phyloP scores from a whole-genome alignment of 2,329 filamentous ascomycete species.

The Endocalyx cinctus region DNA sequence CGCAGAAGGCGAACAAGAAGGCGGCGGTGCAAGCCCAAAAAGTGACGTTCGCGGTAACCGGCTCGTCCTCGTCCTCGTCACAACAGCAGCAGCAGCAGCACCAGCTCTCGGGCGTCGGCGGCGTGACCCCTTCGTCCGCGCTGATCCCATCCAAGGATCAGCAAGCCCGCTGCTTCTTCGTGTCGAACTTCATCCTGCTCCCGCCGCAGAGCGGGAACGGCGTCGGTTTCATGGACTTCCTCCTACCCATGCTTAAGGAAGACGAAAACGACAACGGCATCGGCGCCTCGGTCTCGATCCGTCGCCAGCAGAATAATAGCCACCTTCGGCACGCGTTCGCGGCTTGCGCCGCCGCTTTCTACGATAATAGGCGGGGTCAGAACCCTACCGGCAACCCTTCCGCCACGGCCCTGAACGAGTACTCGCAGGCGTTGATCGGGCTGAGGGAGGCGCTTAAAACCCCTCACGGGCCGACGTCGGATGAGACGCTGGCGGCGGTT shows the following conservation, averaged over 20 bases:
- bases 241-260: constrained; percentile 49
- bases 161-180: constrained; percentile 54
- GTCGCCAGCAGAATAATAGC: too few relatives aligned
- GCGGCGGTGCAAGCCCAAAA: constrained; percentile 33
- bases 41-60: constrained; percentile 20
- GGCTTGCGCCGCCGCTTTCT: constrained; percentile 53
- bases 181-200: constrained; percentile 56
- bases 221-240: constrained; percentile 55
- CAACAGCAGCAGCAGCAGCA: constrained; percentile 17
- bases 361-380: constrained; percentile 48
- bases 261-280: too few relatives aligned
- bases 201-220: constrained; percentile 48
- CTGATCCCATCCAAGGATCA: constrained; percentile 41
- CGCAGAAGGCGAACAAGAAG: constrained; percentile 51
- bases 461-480: constrained; percentile 43
- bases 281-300: too few relatives aligned
- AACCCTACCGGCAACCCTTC: constrained; percentile 25
- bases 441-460: constrained; percentile 51
- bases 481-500: constrained; percentile 55
- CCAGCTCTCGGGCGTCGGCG: too few relatives aligned
- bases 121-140: too few relatives aligned
- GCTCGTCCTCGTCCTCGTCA: constrained; percentile 15
- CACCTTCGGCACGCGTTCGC: constrained; percentile 54
- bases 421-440: constrained; percentile 49
- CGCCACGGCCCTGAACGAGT: constrained; percentile 44